Conservation (phyloP, 2,329 filamentous ascomycete species). For the Aspergillus japonicus region DNA sequence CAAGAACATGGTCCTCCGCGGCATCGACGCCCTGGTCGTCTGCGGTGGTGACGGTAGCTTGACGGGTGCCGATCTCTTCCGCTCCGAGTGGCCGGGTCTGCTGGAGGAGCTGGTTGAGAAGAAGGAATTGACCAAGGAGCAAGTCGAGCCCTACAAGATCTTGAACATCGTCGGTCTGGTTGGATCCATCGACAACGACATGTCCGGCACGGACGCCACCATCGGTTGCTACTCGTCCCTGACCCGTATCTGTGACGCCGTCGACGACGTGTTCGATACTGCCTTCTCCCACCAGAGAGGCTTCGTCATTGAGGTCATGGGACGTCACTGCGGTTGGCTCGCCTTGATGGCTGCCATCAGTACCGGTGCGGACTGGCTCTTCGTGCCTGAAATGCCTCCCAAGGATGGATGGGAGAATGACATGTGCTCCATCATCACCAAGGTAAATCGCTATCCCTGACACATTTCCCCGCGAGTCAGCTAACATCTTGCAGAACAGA, state of each 20-base stretch:
- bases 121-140: slow-evolving; percentile 67
- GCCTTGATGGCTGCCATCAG: slow-evolving; percentile 94
- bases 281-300: slow-evolving; percentile 95
- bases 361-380: slow-evolving; percentile 93
- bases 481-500: slow-evolving; percentile 63
- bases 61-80: slow-evolving; percentile 92
- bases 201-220: slow-evolving; percentile 94
- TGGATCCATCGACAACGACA: slow-evolving; percentile 97
- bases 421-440: slow-evolving; percentile 75
- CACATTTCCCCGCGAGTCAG: no score
- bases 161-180: slow-evolving; percentile 96
- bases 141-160: slow-evolving; percentile 74
- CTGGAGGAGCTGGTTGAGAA: slow-evolving; percentile 78
- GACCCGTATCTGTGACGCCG: slow-evolving; percentile 87
- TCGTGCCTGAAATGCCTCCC: slow-evolving; percentile 92
- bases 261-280: slow-evolving; percentile 89
- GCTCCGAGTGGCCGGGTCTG: slow-evolving; percentile 85
- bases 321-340: slow-evolving; percentile 94
- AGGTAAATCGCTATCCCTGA: slow-evolving; percentile 46
- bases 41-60: slow-evolving; percentile 96
- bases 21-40: slow-evolving; percentile 94
- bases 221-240: slow-evolving; percentile 96
- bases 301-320: slow-evolving; percentile 99
- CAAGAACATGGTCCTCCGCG: slow-evolving; percentile 89
- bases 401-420: slow-evolving; percentile 83